Base-by-base conservation (phyloP, 176 grass and related monocot genomes). In the Ananas comosus region DNA sequence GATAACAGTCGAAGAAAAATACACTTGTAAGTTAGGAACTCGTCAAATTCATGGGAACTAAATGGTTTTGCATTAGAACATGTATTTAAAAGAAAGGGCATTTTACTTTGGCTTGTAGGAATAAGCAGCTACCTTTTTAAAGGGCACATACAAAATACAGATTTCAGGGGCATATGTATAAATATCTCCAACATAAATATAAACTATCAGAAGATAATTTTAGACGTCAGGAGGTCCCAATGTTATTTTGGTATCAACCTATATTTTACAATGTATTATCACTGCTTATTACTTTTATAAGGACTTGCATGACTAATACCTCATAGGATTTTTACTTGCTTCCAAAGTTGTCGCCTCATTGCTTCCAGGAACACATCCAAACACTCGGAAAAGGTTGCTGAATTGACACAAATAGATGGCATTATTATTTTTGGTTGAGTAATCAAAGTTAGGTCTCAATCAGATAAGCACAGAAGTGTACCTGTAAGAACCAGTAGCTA, bases 401-500 rank as follows among this genome's bases (percentile, higher is more conserved):
- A 68, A 67, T 21, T 11, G 72, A 74, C 17, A 88, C 13, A 74
- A 66, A 68, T 73, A 48, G 75, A 75, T 13, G 56, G 19, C 6
- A 80, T 2, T 65, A 71, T 80, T 64, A 82, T 68, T 75, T 72
- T 54, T 2, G 11, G 53, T 70, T 22, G 7, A 48, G 23, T 13
- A 74, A 80, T 12, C n/a, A 53, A 78, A 24, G 1, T 65, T 33
- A 73, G 24, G 22, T 12, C 65, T 52, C 70, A 63, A 56, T 71
- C 53, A 53, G n/a, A 75, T 69, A 22, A 65, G 48, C 23, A 68
- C 24, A 72, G 33, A 69, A 59, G 33, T 1, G 16, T 83, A 97
- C 93, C 86, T 97, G 84, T 97, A 97, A 73, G 93, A 92, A 81
- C 93, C 93, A 82, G 89, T 92, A 69, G 89, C 93, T 51, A 92